Conservation (phyloP, 495 filamentous ascomycete species). For the Monascus purpureus region DNA sequence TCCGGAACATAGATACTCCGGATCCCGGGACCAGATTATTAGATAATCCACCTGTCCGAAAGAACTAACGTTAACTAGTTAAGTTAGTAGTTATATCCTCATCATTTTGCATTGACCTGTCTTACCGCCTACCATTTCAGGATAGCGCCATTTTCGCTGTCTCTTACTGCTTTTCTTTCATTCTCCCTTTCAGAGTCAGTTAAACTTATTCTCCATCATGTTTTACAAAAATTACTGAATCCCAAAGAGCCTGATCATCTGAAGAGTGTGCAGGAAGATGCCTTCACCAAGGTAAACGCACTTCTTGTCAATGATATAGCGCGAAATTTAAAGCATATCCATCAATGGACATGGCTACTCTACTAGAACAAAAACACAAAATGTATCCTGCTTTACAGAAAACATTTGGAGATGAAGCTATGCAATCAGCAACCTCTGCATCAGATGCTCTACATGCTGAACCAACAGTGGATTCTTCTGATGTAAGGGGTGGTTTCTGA, state of each 20-base stretch:
- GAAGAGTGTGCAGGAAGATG: not conserved
- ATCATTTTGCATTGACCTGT: too few species aligned
- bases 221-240: not conserved
- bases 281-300: conserved; percentile 1
- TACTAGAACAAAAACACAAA: conserved; percentile 2
- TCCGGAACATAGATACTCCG: too few species aligned
- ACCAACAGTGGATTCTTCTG: not conserved
- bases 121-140: too few species aligned
- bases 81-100: too few species aligned
- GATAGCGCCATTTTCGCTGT: too few species aligned
- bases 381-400: conserved; percentile 3
- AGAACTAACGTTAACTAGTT: too few species aligned
- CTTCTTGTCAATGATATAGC: not conserved
- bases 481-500: conserved; percentile 15
- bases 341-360: conserved; percentile 3
- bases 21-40: too few species aligned
- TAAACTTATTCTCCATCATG: not conserved
- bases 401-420: conserved; percentile 2
- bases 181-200: too few species aligned
- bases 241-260: not conserved
- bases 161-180: too few species aligned
- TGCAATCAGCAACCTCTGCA: too few species aligned
- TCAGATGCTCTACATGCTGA: not conserved
- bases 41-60: too few species aligned
- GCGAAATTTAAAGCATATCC: conserved; percentile 3